Evolutionary conservation across 176 grass and related monocot genomes (phyloP), one percentile per base, ranked within the genome.

Genomic region (Ananas comosus): DNA sequence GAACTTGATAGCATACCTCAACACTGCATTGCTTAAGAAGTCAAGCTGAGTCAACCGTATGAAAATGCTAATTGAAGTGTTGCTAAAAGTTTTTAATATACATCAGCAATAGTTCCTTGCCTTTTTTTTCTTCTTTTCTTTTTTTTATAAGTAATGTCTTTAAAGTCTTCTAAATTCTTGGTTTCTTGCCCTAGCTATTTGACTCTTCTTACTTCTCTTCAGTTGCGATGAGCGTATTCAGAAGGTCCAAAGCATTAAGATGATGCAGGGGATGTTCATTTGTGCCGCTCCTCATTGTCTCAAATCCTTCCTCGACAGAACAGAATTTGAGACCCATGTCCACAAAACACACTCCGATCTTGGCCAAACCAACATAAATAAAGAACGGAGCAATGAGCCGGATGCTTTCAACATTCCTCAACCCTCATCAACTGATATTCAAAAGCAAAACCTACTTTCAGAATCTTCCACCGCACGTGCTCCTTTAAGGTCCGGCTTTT

Each of bases 191-290:
- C 51, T 53, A 72, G 22, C 23, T 64, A 50, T 67, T 65, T 63
- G 77, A 16, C 22, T 85, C 23, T 84, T 78, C 71, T 42, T 67
- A 52, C 83, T 59, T 78, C 64, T 72, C 51, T 80, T 71, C 72
- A 99, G 94, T 51, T 99, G 94, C 59, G 84, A 99, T 33, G 94
- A 99, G 72, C 82, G 94, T 22, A 91, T 99, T 88, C 94, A 99
- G 72, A 99, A 99, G 79, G 91, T 99, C 56, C 94, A 99, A 57
- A 93, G 69, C 50, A 86, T 99, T 47, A 99, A 99, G 78, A 87
- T 89, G 89, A 86, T 99, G 94, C 90, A 99, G 75, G 90, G 94
- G 63, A 90, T 99, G 71, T 93, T 91, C 69, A 88, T 99, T 66
- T 99, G 94, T 81, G 90, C 90, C 42, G 89, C 94, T 64, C 94